Evolutionary conservation across 305 asterid genomes (phyloP).

Genomic region (Nicotiana rustica): DNA sequence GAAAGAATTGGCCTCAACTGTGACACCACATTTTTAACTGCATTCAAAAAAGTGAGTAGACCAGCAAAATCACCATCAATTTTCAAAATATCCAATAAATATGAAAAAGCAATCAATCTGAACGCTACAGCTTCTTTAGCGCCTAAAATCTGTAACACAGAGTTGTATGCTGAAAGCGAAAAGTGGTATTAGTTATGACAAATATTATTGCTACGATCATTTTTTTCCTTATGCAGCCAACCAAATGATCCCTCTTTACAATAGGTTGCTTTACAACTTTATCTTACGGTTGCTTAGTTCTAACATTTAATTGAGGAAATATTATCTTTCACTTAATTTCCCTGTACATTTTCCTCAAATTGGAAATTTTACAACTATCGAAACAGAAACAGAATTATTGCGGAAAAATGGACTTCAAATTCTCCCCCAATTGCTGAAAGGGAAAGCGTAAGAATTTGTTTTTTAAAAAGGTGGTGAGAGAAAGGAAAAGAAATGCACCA

Average conservation of each 20-base stretch:
- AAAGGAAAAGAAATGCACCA: constrained; percentile 30
- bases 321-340: not conserved
- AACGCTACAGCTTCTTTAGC: not conserved
- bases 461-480: not conserved
- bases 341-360: not conserved
- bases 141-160: not conserved
- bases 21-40: constrained; percentile 75
- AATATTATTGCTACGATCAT: not conserved
- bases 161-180: not conserved
- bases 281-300: not conserved
- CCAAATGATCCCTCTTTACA: not conserved
- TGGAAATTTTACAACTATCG: not conserved
- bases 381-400: not conserved
- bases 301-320: not conserved
- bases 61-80: constrained; percentile 23
- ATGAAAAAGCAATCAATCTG: constrained; percentile 16
- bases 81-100: not conserved
- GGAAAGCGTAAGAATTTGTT: not conserved
- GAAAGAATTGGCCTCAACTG: constrained; percentile 71
- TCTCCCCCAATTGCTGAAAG: not conserved
- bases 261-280: not conserved
- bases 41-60: constrained; percentile 36
- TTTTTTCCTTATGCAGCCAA: not conserved
- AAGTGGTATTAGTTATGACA: not conserved
- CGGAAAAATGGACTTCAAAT: not conserved